Conservation (phyloP, 2,329 filamentous ascomycete genomes). For the Paracorniculantispora psalliotae region DNA sequence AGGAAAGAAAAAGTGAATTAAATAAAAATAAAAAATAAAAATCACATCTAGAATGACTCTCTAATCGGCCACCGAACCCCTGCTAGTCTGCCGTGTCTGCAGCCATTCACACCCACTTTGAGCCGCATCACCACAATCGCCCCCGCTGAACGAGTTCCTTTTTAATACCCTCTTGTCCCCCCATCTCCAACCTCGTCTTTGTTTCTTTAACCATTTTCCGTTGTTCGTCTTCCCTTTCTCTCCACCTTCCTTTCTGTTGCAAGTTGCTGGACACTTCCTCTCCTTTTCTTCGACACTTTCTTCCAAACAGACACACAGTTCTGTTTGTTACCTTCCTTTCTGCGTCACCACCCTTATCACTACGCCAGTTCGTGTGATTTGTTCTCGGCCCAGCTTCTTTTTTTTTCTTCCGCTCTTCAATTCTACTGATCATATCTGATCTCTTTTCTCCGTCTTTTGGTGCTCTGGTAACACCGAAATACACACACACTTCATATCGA, state of each 20-base stretch:
- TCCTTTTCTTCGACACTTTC: slow-evolving; percentile 1
- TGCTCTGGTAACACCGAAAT: slow-evolving; percentile 12
- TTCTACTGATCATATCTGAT: not conserved
- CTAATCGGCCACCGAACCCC: not conserved
- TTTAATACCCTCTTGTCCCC: not conserved
- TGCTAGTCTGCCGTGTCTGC: not conserved
- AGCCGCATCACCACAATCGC: slow-evolving; percentile 6
- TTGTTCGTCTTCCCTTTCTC: not conserved
- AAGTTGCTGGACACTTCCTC: slow-evolving; percentile 15
- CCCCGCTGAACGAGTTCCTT: not conserved
- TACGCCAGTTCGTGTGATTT: slow-evolving; percentile 14
- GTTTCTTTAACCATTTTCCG: not conserved
- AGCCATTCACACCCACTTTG: not conserved
- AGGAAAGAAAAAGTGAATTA: not conserved
- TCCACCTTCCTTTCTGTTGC: slow-evolving; percentile 1
- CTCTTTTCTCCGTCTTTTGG: not conserved
- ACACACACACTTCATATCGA: not conserved
- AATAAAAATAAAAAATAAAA: not conserved
- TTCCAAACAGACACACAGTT: not conserved
- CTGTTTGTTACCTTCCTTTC: slow-evolving; percentile 13
- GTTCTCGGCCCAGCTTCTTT: slow-evolving; percentile 8
- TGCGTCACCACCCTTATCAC: slow-evolving; percentile 13
- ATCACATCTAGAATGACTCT: not conserved
- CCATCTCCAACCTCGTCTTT: not conserved
- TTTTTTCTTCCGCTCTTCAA: slow-evolving; percentile 1